Evolutionary conservation across 768 basidiomycete genomes (phyloP).

Genomic region (Crassisporium funariophilum): DNA sequence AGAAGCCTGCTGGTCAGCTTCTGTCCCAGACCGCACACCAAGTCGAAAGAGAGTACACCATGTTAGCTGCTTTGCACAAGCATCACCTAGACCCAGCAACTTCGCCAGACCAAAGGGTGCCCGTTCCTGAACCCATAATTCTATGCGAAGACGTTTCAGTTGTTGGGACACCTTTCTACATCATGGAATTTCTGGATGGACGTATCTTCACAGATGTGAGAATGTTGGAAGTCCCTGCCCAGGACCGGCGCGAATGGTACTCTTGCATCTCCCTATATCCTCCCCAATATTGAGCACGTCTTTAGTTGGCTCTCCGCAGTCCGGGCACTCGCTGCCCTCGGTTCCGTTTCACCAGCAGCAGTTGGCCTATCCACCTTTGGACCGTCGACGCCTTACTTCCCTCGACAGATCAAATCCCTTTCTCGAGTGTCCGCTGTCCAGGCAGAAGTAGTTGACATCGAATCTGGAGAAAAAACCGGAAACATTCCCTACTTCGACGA

Average conservation of each 20-base stretch:
- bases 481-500: constrained; percentile 76
- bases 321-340: constrained; percentile 66
- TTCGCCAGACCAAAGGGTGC: constrained; percentile 56
- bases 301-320: constrained; percentile 79
- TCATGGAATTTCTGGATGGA: constrained; percentile 96
- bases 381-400: constrained; percentile 80
- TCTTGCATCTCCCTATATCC: constrained; percentile 20
- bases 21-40: constrained; percentile 93
- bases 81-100: constrained; percentile 67
- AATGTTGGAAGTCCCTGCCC: constrained; percentile 67
- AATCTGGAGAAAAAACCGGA: constrained; percentile 60
- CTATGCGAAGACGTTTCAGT: constrained; percentile 79
- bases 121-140: constrained; percentile 82
- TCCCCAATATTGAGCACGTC: background rate
- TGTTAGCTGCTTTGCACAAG: constrained; percentile 74
- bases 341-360: constrained; percentile 59
- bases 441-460: constrained; percentile 65
- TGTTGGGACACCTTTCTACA: constrained; percentile 90
- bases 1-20: constrained; percentile 88
- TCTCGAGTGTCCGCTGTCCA: constrained; percentile 80
- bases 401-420: constrained; percentile 92
- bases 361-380: constrained; percentile 76
- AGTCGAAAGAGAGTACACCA: constrained; percentile 89
- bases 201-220: constrained; percentile 88
- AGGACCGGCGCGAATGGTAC: constrained; percentile 73